Evolutionary conservation across 768 basidiomycete genomes (phyloP).

Genomic region (Wakefieldia striispora): DNA sequence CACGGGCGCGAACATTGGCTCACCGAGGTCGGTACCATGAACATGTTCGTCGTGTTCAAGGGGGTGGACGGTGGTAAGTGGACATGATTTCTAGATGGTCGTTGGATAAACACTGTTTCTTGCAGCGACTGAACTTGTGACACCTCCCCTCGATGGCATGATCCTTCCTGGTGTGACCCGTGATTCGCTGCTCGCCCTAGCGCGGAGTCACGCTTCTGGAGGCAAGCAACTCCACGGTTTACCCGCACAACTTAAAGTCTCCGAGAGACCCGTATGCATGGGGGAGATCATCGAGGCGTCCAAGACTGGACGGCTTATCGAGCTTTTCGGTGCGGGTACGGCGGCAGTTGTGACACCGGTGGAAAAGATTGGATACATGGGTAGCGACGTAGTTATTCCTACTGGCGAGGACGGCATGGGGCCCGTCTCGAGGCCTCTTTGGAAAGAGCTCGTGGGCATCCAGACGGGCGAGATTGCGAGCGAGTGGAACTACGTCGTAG

Average conservation of each 20-base stretch:
- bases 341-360: constrained; percentile 55
- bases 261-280: constrained; percentile 76
- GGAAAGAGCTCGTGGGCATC: constrained; percentile 52
- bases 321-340: constrained; percentile 51
- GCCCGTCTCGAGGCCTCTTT: constrained; percentile 49
- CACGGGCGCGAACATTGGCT: constrained; percentile 59
- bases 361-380: constrained; percentile 57
- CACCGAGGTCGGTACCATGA: constrained; percentile 87
- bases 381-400: constrained; percentile 52
- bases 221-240: constrained; percentile 46
- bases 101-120: background rate
- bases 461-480: constrained; percentile 77
- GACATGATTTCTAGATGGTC: background rate
- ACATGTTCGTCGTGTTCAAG: constrained; percentile 81
- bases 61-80: constrained; percentile 60
- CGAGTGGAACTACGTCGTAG: constrained; percentile 67
- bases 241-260: constrained; percentile 53
- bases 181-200: constrained; percentile 48
- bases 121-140: constrained; percentile 55
- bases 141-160: constrained; percentile 63
- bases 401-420: constrained; percentile 74
- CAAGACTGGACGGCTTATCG: constrained; percentile 41
- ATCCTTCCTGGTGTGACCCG: constrained; percentile 71
- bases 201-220: constrained; percentile 55
- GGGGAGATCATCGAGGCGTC: constrained; percentile 59